Conservation (phyloP, 768 basidiomycete genomes). For the Leucosporidium scottii region DNA sequence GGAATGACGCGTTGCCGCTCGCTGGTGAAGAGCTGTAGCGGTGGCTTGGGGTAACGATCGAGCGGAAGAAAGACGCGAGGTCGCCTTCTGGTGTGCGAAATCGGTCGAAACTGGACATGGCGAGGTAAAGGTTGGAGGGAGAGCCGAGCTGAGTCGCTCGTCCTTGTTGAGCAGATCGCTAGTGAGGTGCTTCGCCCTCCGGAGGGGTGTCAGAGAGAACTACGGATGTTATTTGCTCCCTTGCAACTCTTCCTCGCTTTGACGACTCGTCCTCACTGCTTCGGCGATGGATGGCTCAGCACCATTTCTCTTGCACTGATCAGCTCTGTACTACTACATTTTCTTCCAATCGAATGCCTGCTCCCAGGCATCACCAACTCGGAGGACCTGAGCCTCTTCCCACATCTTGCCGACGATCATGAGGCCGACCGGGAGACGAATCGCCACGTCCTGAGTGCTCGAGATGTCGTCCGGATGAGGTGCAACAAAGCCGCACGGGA, state of each 20-base stretch:
- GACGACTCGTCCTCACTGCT: too few species aligned
- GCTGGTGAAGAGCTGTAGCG: neutral
- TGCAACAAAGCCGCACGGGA: slow-evolving; percentile 6
- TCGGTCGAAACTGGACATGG: neutral
- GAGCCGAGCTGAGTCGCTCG: too few species aligned
- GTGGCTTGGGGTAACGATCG: slow-evolving; percentile 7
- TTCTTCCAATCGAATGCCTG: slow-evolving; percentile 8
- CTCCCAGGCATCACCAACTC: slow-evolving; percentile 4
- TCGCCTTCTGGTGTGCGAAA: neutral
- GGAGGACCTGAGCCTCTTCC: neutral
- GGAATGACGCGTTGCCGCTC: neutral
- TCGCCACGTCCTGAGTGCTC: neutral
- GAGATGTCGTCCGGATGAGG: neutral
- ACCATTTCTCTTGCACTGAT: too few species aligned
- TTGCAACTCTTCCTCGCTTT: too few species aligned
- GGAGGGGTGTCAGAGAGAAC: too few species aligned
- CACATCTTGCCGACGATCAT: slow-evolving; percentile 9
- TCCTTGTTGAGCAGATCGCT: too few species aligned
- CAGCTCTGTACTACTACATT: too few species aligned
- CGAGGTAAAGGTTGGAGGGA: neutral
- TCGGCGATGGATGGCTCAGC: too few species aligned
- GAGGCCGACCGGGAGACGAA: neutral
- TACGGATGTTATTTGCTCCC: too few species aligned
- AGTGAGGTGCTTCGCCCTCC: too few species aligned
- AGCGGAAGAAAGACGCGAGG: slow-evolving; percentile 20